Base-by-base conservation (phyloP, 2,329 filamentous ascomycete genomes). In the Colletotrichum costaricense region DNA sequence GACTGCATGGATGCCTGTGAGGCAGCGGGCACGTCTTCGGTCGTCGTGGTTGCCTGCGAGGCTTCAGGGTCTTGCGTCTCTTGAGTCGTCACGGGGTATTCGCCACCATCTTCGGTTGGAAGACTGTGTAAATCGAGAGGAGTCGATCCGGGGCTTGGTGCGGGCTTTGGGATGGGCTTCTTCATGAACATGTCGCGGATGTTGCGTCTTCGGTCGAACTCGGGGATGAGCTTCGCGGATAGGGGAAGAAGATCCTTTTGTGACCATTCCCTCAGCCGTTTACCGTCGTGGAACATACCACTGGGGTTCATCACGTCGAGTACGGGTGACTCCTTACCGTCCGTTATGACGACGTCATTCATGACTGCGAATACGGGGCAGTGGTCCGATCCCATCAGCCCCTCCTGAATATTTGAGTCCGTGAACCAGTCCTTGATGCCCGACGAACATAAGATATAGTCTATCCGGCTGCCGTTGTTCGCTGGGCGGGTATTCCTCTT, bases 401-500 rank as follows among this genome's bases (percentile, higher is more conserved):
- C 95, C 82, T 98, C 95, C 80, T 98, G 97, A 38, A 98, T 98
- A 78, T 98, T 92, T 7, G 94, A 90, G 56, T 92, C 90, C 30
- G 85, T 86, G 78, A 98, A 93, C 95, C 95, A 98, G 64, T 89
- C 85, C 78, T 92, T 93, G 86, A 98, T 93, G 46, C 90, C 89
- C 54, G 92, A 86, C 76, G 92, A 97, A 80, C 95, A 97, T 4
- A 98, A 88, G 22, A 99, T 89, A 82, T 97, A 98, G 82, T 99
- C 97, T 77, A 98, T 98, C 46, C 97, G 91, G 67, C 94, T 93
- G 6, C 97, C 97, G 81, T 93, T 97, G 80, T 98, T 98, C 3
- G 94, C 95, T 3, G 96, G 96, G n/a, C 97, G 89, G n/a, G 94
- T 94, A 82, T 98, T 98, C 79, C 95, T 93, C 81, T 94, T 95